Evolutionary conservation across 2,329 filamentous ascomycete species (phyloP).

Genomic region (Mollisia scopiformis): DNA sequence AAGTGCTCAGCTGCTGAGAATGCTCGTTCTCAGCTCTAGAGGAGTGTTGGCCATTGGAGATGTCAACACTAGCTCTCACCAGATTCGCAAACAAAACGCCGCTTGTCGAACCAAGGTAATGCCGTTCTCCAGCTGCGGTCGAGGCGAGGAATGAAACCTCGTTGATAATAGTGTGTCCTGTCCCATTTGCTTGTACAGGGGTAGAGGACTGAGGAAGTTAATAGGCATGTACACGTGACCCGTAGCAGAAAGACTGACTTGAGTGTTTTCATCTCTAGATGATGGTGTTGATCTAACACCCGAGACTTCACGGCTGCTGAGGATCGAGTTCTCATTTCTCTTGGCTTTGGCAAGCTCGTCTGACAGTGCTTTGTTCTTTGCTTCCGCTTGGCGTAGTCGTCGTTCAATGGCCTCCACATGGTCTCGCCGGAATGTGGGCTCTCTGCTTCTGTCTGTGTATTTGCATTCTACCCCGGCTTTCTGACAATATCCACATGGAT

Average conservation of each 20-base stretch:
- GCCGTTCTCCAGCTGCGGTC: conserved; percentile 45
- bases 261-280: background rate
- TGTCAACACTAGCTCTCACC: conserved; percentile 35
- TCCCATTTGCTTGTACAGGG: background rate
- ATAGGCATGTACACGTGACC: background rate
- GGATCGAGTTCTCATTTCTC: background rate
- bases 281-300: background rate
- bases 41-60: background rate
- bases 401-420: conserved; percentile 41
- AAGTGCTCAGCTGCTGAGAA: background rate
- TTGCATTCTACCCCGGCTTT: conserved; percentile 39
- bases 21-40: background rate
- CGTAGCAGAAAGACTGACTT: conserved; percentile 9
- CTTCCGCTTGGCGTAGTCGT: conserved; percentile 38
- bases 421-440: conserved; percentile 24
- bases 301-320: background rate
- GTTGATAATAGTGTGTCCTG: conserved; percentile 40
- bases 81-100: conserved; percentile 46
- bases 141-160: conserved; percentile 48
- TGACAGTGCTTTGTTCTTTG: conserved; percentile 34
- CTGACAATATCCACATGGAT: conserved; percentile 41
- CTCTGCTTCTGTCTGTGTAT: conserved; percentile 39
- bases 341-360: conserved; percentile 8
- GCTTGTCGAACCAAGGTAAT: conserved; percentile 46
- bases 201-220: background rate